These are phyloP conservation scores for Solanum gracilifrons DNA, from an alignment of 257 asterid species.

Conservation along the genomic window DNA sequence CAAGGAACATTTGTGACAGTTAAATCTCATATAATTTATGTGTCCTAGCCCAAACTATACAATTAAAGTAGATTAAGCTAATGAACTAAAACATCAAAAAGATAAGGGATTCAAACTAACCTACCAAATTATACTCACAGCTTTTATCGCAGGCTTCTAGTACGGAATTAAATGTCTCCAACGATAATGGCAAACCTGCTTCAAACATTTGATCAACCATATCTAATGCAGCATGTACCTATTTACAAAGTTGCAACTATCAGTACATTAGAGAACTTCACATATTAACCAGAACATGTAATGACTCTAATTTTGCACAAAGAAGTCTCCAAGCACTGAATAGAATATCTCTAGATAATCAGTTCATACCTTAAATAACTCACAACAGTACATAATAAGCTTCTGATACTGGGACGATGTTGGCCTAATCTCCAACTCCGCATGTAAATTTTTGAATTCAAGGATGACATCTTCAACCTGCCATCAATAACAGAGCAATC, in stretches of 20 bases:
- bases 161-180: constrained; percentile 43
- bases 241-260: background rate
- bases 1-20: background rate
- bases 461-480: constrained; percentile 61
- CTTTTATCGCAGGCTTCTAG: constrained; percentile 60
- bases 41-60: background rate
- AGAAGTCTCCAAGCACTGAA: background rate
- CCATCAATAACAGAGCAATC: constrained; percentile 8
- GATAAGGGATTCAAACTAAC: constrained; percentile 8
- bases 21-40: background rate
- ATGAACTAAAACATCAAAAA: background rate
- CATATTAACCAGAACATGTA: background rate
- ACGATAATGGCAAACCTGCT: constrained; percentile 37
- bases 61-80: background rate
- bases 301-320: background rate
- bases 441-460: constrained; percentile 41
- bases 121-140: constrained; percentile 76
- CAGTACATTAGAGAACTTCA: background rate
- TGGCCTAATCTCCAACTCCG: constrained; percentile 50
- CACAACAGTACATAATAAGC: constrained; percentile 48
- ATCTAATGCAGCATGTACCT: constrained; percentile 78
- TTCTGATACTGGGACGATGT: constrained; percentile 46
- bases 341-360: background rate
- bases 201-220: constrained; percentile 43
- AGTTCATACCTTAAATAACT: constrained; percentile 49